A percentile compares a stretch with the other conserved stretches of the same genome.
phyloP scores from a whole-genome alignment of 805 yeast genomes.

The Candida saitoana region DNA sequence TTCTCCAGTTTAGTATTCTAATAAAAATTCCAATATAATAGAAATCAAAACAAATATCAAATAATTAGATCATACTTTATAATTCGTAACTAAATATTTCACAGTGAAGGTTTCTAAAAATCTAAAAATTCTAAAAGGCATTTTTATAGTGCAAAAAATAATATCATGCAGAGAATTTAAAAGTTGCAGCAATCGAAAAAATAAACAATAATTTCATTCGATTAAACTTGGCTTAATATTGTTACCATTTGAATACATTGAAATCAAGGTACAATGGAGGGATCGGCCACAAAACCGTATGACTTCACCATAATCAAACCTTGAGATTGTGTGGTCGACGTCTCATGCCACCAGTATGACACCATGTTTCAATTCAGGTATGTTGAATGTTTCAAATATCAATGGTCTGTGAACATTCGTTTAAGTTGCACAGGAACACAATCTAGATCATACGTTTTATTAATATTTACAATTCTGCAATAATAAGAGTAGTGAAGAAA shows the following conservation, averaged over 20 bases:
- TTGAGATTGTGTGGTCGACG: no score
- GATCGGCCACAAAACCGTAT: no score
- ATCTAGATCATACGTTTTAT: not conserved
- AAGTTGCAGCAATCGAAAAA: not conserved
- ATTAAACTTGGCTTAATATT: no score
- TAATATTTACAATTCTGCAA: not conserved
- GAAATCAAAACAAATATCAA: not conserved
- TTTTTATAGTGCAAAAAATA: not conserved
- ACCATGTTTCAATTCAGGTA: no score
- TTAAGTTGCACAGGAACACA: not conserved
- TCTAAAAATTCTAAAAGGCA: not conserved
- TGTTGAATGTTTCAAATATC: not conserved
- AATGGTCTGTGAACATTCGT: not conserved
- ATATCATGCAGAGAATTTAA: not conserved
- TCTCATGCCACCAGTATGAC: no score
- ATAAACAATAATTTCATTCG: no score
- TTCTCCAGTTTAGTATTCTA: not conserved
- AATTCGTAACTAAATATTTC: not conserved
- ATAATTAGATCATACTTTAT: not conserved
- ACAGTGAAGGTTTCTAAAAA: not conserved
- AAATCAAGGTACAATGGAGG: no score
- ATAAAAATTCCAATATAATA: not conserved
- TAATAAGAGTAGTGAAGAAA: not conserved
- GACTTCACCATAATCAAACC: no score
- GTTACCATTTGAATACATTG: no score